phyloP scores from a whole-genome alignment of 352 stramenopile species.

The Globisporangium cylindrosporum region DNA sequence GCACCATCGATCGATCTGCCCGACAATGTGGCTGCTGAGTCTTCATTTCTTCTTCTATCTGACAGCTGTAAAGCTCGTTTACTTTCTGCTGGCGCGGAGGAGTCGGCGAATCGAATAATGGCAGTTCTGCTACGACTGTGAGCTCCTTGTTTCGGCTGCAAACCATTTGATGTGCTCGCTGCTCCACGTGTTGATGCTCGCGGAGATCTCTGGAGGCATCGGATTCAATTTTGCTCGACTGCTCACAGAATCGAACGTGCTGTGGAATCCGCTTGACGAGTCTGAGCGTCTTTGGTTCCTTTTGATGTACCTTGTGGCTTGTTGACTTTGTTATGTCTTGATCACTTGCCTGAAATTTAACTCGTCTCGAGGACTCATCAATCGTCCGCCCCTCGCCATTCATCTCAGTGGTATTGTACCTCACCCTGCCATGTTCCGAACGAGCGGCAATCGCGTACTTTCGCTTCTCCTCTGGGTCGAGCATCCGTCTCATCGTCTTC shows the following conservation, averaged over 20 bases:
- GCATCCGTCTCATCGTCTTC: constrained; percentile 31
- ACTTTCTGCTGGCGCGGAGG: neutral
- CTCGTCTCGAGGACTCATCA: neutral
- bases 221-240: no score
- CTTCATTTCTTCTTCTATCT: no score
- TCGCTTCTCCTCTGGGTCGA: constrained; percentile 26
- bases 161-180: neutral
- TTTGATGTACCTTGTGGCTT: neutral
- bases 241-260: neutral
- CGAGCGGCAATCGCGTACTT: constrained; percentile 21
- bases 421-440: neutral
- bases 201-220: neutral
- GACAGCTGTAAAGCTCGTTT: no score
- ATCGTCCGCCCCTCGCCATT: neutral
- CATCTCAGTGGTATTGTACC: neutral
- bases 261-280: neutral
- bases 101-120: neutral
- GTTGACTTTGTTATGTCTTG: neutral
- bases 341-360: neutral
- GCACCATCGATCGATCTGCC: no score
- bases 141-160: neutral
- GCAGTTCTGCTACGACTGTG: neutral
- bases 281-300: neutral
- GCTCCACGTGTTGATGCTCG: neutral
- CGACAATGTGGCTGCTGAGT: no score